phyloP scores from a whole-genome alignment of 768 basidiomycete genomes.

The Trametes villosa region DNA sequence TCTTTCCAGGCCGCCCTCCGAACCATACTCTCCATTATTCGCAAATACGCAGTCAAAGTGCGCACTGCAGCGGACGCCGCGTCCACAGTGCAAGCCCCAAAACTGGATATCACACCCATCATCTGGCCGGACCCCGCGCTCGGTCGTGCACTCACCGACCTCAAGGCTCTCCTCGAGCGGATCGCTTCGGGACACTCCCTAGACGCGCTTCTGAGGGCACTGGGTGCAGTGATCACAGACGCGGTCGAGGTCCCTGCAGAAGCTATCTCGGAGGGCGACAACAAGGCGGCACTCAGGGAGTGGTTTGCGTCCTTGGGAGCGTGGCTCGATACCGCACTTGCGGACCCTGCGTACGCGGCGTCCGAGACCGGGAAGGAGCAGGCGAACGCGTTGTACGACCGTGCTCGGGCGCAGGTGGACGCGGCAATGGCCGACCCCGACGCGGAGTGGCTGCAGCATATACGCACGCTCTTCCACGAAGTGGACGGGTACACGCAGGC shows the following conservation, averaged over 20 bases:
- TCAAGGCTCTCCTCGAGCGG: conserved; percentile 25
- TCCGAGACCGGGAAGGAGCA: conserved; percentile 18
- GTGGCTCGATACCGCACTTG: conserved; percentile 29
- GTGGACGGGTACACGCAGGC: conserved; percentile 21
- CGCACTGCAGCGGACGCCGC: background rate
- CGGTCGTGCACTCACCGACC: conserved; percentile 10
- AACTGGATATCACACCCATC: conserved; percentile 21
- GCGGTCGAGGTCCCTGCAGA: conserved; percentile 11
- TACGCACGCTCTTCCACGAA: conserved; percentile 22
- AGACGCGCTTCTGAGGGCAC: conserved; percentile 7
- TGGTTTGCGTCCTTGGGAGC: conserved; percentile 18
- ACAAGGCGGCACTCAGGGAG: background rate
- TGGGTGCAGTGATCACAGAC: conserved; percentile 7
- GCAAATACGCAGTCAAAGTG: conserved; percentile 22
- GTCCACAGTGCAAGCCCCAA: conserved; percentile 7
- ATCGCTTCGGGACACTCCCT: conserved; percentile 23
- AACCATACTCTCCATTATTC: conserved; percentile 22
- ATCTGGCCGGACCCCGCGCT: conserved; percentile 27
- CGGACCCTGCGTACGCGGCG: conserved; percentile 19
- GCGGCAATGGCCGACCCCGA: conserved; percentile 10
- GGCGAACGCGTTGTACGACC: conserved; percentile 25
- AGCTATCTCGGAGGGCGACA: background rate
- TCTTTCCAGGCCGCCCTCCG: conserved; percentile 23
- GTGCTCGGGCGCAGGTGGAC: conserved; percentile 17
- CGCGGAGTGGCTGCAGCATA: conserved; percentile 14